Percentiles rank a stretch among this genome's conserved stretches.
phyloP scores from a whole-genome alignment of 75 land plant species.

The Cunninghamia lanceolata region DNA sequence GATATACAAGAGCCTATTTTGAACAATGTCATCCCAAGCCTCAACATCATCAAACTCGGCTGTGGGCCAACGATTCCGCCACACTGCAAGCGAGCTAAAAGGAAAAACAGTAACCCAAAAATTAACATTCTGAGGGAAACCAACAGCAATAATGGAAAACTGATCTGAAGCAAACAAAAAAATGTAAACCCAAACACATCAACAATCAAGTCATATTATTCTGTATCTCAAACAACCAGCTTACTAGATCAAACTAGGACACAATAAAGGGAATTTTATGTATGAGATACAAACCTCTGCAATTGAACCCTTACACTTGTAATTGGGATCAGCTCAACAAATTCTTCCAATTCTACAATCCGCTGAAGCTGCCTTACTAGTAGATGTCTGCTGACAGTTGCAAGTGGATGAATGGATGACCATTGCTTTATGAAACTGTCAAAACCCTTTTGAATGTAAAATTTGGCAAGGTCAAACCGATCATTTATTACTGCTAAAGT shows the following conservation, averaged over 20 bases:
- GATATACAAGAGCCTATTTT: slow-evolving; percentile 39
- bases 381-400: slow-evolving; percentile 30
- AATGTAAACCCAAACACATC: background rate
- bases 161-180: background rate
- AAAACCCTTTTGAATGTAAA: slow-evolving; percentile 38
- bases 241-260: background rate
- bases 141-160: background rate
- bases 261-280: background rate
- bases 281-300: slow-evolving; percentile 19
- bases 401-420: slow-evolving; percentile 50
- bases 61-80: slow-evolving; percentile 52
- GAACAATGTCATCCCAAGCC: slow-evolving; percentile 58
- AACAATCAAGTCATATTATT: background rate
- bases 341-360: slow-evolving; percentile 44
- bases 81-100: slow-evolving; percentile 22
- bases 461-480: slow-evolving; percentile 35
- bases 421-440: slow-evolving; percentile 35
- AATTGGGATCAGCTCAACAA: slow-evolving; percentile 16
- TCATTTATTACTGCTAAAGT: slow-evolving; percentile 39
- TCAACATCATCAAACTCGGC: slow-evolving; percentile 39
- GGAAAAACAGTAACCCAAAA: background rate
- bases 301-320: slow-evolving; percentile 5
- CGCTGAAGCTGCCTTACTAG: slow-evolving; percentile 35
- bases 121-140: background rate
- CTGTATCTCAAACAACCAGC: background rate